Percentiles rank a stretch among this genome's conserved stretches.
These are phyloP conservation scores for Alternaria sp. DNA, from an alignment of 2,329 filamentous ascomycete species.

Conservation along the genomic window DNA sequence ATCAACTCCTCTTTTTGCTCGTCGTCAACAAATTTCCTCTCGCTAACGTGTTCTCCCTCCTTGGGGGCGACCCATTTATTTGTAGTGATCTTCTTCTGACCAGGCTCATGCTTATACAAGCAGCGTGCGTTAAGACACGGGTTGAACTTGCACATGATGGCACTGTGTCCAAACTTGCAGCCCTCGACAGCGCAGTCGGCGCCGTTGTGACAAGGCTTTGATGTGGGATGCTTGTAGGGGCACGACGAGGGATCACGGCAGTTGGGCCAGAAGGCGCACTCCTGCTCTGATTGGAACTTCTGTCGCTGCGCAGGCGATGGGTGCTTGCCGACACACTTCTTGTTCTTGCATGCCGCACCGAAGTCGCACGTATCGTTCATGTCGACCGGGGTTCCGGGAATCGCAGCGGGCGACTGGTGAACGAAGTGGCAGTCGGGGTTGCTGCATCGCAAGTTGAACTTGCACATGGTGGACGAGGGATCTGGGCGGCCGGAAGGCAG, in stretches of 20 bases:
- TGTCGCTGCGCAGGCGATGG: constrained; percentile 84
- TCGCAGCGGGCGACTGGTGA: constrained; percentile 90
- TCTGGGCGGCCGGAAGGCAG: constrained; percentile 61
- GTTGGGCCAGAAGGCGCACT: constrained; percentile 91
- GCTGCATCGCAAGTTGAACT: constrained; percentile 86
- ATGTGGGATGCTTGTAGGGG: constrained; percentile 85
- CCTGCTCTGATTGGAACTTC: constrained; percentile 79
- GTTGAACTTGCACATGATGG: constrained; percentile 85
- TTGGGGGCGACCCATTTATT: constrained; percentile 83
- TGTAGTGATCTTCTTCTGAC: constrained; percentile 75
- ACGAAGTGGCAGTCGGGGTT: constrained; percentile 91
- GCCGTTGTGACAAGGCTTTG: constrained; percentile 89
- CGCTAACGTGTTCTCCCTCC: constrained; percentile 71
- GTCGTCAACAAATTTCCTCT: constrained; percentile 84
- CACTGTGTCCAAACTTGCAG: constrained; percentile 90
- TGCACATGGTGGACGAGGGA: constrained; percentile 74
- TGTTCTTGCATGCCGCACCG: constrained; percentile 92
- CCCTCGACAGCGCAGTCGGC: constrained; percentile 79
- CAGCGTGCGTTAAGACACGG: constrained; percentile 91
- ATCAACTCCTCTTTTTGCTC: constrained; percentile 73
- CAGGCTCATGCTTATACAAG: constrained; percentile 87
- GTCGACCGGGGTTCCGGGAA: constrained; percentile 77
- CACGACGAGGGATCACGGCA: constrained; percentile 82
- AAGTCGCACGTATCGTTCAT: constrained; percentile 81
- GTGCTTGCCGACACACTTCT: constrained; percentile 89